These are phyloP conservation scores for Wickerhamomyces hampshirensis DNA, from an alignment of 805 yeast species.

Conservation along the genomic window DNA sequence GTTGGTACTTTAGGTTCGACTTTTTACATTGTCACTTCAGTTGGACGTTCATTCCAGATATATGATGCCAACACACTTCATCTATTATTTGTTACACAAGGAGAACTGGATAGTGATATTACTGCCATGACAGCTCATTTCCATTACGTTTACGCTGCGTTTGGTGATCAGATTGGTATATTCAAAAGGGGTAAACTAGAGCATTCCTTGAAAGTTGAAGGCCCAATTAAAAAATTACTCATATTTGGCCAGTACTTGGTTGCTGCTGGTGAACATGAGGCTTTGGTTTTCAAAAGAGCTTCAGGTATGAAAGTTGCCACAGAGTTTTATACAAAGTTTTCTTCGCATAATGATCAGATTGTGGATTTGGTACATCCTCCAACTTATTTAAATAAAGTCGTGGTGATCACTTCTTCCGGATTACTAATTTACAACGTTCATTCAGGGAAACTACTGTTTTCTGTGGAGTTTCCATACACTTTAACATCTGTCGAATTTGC, in stretches of 20 bases:
- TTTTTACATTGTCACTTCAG: constrained; percentile 82
- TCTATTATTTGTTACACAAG: constrained; percentile 78
- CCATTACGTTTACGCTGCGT: constrained; percentile 79
- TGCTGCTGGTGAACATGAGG: constrained; percentile 42
- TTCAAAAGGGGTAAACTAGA: constrained; percentile 75
- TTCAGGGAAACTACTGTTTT: constrained; percentile 66
- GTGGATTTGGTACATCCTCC: constrained; percentile 77
- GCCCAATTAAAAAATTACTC: constrained; percentile 43
- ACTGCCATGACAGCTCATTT: constrained; percentile 72
- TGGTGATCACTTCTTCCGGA: constrained; percentile 68
- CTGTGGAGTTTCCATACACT: constrained; percentile 47
- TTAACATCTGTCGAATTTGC: constrained; percentile 73
- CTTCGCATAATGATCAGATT: constrained; percentile 64
- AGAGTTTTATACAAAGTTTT: constrained; percentile 63
- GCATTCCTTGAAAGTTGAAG: constrained; percentile 32
- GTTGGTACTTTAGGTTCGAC: constrained; percentile 85
- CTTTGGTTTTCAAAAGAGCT: constrained; percentile 53
- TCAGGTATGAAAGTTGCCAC: constrained; percentile 42
- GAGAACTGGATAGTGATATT: constrained; percentile 67
- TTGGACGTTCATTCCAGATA: constrained; percentile 86
- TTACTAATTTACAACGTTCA: constrained; percentile 67
- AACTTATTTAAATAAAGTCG: constrained; percentile 85
- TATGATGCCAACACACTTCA: constrained; percentile 88
- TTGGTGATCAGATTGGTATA: constrained; percentile 66
- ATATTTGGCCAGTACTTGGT: constrained; percentile 79